These are phyloP conservation scores for Hydnum rufescens DNA, from an alignment of 768 basidiomycete genomes.

Conservation along the genomic window DNA sequence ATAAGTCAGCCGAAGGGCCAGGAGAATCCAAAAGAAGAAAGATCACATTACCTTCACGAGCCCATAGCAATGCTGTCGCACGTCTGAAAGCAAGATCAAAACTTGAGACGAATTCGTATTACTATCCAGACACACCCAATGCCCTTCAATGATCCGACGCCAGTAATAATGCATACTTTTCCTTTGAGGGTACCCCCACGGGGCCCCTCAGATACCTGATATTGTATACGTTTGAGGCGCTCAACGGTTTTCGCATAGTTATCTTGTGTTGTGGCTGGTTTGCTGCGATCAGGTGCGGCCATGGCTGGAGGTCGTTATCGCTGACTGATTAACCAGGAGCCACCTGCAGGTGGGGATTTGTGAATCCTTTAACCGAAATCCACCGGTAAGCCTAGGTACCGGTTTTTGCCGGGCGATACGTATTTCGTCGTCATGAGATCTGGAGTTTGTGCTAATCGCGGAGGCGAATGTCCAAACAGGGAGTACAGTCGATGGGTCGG, in stretches of 20 bases:
- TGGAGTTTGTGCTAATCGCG: no score
- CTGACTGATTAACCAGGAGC: no score
- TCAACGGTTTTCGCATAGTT: conserved; percentile 2
- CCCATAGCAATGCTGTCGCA: conserved; percentile 11
- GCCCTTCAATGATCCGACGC: conserved; percentile 68
- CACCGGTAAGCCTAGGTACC: no score
- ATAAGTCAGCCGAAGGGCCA: not conserved
- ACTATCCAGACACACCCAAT: conserved; percentile 44
- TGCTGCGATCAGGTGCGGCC: no score
- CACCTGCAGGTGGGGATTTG: no score
- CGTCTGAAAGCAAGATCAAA: conserved; percentile 7
- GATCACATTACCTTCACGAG: conserved; percentile 8
- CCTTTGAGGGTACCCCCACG: conserved; percentile 19
- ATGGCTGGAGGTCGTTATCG: no score
- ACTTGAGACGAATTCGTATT: not conserved
- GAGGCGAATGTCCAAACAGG: no score
- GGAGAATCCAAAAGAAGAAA: not conserved
- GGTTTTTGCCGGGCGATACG: no score
- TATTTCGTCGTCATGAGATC: no score
- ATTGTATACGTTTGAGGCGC: conserved; percentile 2
- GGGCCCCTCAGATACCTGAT: conserved; percentile 5
- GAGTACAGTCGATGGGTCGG: no score
- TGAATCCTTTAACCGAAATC: no score
- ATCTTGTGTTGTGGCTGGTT: no score
- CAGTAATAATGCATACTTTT: conserved; percentile 78